Base-by-base conservation (phyloP, 306 rosid genomes). In the Inga leiocalycina region DNA sequence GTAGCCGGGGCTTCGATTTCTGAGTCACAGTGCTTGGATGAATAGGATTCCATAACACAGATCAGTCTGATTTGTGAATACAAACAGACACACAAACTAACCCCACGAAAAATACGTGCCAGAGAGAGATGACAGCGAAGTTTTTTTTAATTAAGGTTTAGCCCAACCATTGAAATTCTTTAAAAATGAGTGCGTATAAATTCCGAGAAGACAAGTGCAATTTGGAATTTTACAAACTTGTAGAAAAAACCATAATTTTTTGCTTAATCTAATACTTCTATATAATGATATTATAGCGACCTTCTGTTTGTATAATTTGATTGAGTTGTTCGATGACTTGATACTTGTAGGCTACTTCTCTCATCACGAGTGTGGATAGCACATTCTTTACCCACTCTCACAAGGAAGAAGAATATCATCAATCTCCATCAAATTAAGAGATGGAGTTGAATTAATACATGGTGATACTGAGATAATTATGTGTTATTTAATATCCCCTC, bases 1-100 rank as follows among this genome's bases (percentile, higher is more conserved):
- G 48, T 43, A 81, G 52, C 67, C 76, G 70, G 10, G 41, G 7
- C 41, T 41, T 82, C 22, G 22, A 52, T 68, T 43, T 48, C 61
- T 73, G 44, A n/a, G 77, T 48, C 4, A 12, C 77, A 32, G 24
- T 19, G 41, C 41, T 5, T 72, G 22, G 8, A 13, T 43, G 56
- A 16, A n/a, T 27, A 73, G n/a, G 15, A 73, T 46, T 48, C 9
- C 59, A 8, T 8, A n/a, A n/a, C 32, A 14, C 48, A 37, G 52
- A 5, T 24, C 8, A 57, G 37, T 11, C 56, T n/a, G 54, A 20
- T 43, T 43, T 43, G 39, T 30, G 16, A 30, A 43, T 43, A 44
- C 11, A 43, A 22, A n/a, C 48, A 37, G 10, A 1, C 30, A 27
- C 34, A 32, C 34, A 32, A 32, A 3, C 34, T 0, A 16, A n/a